A percentile compares a stretch with the other conserved stretches of the same genome.
Evolutionary conservation across 1,284 basidiomycete genomes (phyloP).

Genomic region (Agaricales sp.): DNA sequence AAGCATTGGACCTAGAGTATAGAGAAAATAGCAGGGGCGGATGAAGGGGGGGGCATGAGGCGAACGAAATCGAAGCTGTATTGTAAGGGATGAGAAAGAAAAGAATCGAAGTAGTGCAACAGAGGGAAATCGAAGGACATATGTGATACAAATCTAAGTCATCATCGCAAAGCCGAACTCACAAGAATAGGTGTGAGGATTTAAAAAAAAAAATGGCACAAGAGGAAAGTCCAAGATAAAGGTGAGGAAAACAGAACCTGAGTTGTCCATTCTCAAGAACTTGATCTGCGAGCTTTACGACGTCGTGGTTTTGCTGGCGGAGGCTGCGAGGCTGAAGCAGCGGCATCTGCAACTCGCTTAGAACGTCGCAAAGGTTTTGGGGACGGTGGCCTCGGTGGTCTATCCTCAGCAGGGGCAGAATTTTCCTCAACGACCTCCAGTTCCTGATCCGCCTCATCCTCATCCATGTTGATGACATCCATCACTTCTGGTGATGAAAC

Average conservation of each 20-base stretch:
- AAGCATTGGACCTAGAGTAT: not conserved
- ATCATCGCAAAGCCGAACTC: slow-evolving; percentile 6
- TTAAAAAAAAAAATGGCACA: slow-evolving; percentile 6
- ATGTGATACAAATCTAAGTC: slow-evolving; percentile 20
- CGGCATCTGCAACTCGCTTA: slow-evolving; percentile 52
- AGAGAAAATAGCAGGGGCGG: not conserved
- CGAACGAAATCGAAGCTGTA: not conserved
- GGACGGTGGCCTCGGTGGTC: not conserved
- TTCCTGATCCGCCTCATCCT: not conserved
- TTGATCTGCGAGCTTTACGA: slow-evolving; percentile 10
- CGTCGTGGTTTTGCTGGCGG: slow-evolving; percentile 16
- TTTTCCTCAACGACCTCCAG: not conserved
- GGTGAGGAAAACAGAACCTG: slow-evolving; percentile 8
- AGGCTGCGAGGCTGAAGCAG: slow-evolving; percentile 33
- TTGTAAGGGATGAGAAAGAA: not conserved
- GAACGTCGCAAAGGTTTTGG: slow-evolving; percentile 41
- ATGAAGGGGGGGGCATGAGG: too few species aligned
- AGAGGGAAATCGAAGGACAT: slow-evolving; percentile 4
- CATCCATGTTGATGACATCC: slow-evolving; percentile 1
- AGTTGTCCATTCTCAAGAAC: slow-evolving; percentile 3
- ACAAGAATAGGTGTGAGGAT: slow-evolving; percentile 3
- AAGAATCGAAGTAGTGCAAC: not conserved
- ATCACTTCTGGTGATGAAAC: slow-evolving; percentile 1
- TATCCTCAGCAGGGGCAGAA: not conserved
- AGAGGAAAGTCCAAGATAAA: slow-evolving; percentile 6